Evolutionary conservation across 2,329 filamentous ascomycete species (phyloP), one percentile per base, ranked within the genome.

Genomic region (Penicillium sp.): DNA sequence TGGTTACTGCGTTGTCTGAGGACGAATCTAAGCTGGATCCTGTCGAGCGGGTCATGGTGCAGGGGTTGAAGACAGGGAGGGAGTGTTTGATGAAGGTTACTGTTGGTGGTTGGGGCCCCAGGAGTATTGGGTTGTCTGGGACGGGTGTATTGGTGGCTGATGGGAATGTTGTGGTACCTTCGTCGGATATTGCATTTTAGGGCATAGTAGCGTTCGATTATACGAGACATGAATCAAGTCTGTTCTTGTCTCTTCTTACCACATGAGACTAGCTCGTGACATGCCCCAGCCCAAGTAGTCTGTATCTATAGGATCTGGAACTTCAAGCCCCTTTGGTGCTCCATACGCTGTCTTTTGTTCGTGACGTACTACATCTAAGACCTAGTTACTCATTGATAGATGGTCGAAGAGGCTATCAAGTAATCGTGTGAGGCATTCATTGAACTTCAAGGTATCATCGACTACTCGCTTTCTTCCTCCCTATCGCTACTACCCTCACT

Each of bases 361-460:
- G 2, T 31, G 9, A 31, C 31, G 31, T 9, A 31, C 31, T 31
- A 31, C 7, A 31, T 31, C 31, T 9, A 9, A 31, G 9, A 27
- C 31, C 31, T 31, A 31, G 31, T 31, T 31, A 10, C 6, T 31
- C 31, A 10, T 31, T 31, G 31, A 31, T 9, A 6, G 31, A 31
- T 31, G 7, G 36, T 60, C 31, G 36, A 43, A 14, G 57, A 44
- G 22, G 59, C 61, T 9, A 58, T 66, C 47, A 3, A 5, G 40
- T 19, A 43, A 14, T 18, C 40, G 24, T 14, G 36, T 1, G 14
- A 24, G 2, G 18, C n/a, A 43, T 24, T 14, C 22, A 7, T 43
- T 11, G 19, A 14, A 43, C 14, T 43, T 24, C 11, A 19, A 43
- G 18, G 13, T 14, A 24, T n/a, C 22, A n/a, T 46, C 43, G n/a